Evolutionary conservation across 441 rosid genomes (phyloP).

Genomic region (Populus trichocarpa): DNA sequence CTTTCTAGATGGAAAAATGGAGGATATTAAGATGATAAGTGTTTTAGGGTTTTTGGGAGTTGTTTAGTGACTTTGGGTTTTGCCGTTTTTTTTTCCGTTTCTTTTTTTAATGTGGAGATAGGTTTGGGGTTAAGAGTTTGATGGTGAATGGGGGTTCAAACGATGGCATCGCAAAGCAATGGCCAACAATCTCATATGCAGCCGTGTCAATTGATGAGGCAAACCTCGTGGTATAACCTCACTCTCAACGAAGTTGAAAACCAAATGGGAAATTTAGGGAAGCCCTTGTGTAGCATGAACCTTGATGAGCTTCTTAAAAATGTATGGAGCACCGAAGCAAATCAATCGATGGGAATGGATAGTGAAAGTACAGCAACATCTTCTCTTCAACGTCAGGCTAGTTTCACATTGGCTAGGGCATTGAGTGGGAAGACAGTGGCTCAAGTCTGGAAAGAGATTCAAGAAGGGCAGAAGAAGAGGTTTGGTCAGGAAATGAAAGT

Average conservation of each 20-base stretch:
- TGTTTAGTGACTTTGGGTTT: constrained; percentile 3
- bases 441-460: constrained; percentile 77
- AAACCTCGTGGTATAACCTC: constrained; percentile 56
- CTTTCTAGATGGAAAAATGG: background rate
- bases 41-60: background rate
- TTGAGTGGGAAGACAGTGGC: constrained; percentile 73
- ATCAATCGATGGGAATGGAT: constrained; percentile 31
- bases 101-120: background rate
- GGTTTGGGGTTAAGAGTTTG: constrained; percentile 10
- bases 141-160: constrained; percentile 54
- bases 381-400: constrained; percentile 49
- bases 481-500: constrained; percentile 33
- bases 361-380: constrained; percentile 30
- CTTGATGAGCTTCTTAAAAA: constrained; percentile 70
- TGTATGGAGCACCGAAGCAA: constrained; percentile 47
- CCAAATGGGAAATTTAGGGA: constrained; percentile 64
- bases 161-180: constrained; percentile 43
- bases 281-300: constrained; percentile 69
- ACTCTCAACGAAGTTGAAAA: constrained; percentile 68
- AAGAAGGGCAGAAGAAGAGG: constrained; percentile 39
- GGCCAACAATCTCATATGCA: constrained; percentile 32
- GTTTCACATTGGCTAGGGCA: constrained; percentile 45
- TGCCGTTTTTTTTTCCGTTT: background rate
- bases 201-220: constrained; percentile 35
- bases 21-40: background rate